Evolutionary conservation across 306 rosid species (phyloP).

Genomic region (Biancaea sappan): DNA sequence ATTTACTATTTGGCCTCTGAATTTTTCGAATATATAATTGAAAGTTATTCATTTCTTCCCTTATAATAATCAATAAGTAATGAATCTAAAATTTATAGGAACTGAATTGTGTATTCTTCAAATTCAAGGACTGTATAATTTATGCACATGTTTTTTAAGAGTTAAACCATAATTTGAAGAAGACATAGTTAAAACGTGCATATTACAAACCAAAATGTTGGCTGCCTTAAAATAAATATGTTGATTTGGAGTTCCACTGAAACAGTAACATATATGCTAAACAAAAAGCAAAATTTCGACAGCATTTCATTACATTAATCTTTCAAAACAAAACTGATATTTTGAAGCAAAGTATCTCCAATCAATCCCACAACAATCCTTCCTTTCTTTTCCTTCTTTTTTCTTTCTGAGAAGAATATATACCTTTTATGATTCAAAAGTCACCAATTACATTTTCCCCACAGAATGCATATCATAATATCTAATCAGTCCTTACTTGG

Average conservation of each 20-base stretch:
- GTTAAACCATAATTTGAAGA: too few relatives aligned
- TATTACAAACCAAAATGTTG: too few relatives aligned
- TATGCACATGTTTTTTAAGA: too few relatives aligned
- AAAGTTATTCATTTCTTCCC: too few relatives aligned
- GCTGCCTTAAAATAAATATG: too few relatives aligned
- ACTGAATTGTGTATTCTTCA: too few relatives aligned
- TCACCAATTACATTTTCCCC: constrained; percentile 32
- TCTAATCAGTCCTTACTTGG: constrained; percentile 40
- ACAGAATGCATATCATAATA: constrained; percentile 3
- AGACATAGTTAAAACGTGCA: too few relatives aligned
- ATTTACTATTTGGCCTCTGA: too few relatives aligned
- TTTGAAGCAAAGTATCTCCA: constrained; percentile 33
- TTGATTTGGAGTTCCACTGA: background rate
- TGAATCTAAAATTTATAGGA: too few relatives aligned
- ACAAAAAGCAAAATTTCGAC: constrained; percentile 12
- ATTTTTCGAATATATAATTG: too few relatives aligned
- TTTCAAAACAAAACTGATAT: constrained; percentile 37
- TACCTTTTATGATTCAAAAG: constrained; percentile 28
- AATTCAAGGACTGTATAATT: too few relatives aligned
- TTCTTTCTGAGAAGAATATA: constrained; percentile 22
- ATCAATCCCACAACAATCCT: constrained; percentile 2
- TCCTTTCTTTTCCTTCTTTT: constrained; percentile 29
- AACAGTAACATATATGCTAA: background rate
- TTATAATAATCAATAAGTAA: too few relatives aligned
- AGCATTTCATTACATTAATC: constrained; percentile 7